Evolutionary conservation across 202 grass and related monocot genomes (phyloP).

Genomic region (Carex sylvatica): DNA sequence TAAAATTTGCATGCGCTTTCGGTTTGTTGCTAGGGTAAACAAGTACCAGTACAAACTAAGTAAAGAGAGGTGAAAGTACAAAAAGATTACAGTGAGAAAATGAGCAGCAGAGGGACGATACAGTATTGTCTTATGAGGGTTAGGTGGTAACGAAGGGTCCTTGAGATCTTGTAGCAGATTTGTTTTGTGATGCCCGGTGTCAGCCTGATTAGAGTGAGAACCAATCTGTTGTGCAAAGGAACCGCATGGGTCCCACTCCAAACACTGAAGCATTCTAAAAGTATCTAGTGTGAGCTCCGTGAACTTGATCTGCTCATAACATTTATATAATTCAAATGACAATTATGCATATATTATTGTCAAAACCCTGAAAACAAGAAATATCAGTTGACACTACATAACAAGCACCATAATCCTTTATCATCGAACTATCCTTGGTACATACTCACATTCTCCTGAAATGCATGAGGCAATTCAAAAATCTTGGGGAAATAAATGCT

Average conservation of each 20-base stretch:
- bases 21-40: neutral
- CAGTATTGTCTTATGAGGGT: constrained; percentile 75
- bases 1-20: neutral
- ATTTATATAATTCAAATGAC: constrained; percentile 4
- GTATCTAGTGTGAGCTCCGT: constrained; percentile 81
- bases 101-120: constrained; percentile 67
- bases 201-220: constrained; percentile 46
- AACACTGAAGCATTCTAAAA: constrained; percentile 94
- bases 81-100: constrained; percentile 57
- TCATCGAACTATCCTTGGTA: neutral
- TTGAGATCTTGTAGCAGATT: constrained; percentile 77
- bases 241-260: constrained; percentile 94
- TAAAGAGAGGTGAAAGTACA: constrained; percentile 9
- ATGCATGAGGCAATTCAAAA: neutral
- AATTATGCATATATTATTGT: constrained; percentile 2
- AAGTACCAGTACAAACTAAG: neutral
- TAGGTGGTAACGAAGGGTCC: constrained; percentile 71
- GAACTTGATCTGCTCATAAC: constrained; percentile 71
- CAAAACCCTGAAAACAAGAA: neutral
- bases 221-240: constrained; percentile 62
- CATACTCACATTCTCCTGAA: neutral
- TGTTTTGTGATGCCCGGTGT: constrained; percentile 49
- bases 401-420: neutral
- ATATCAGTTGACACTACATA: neutral
- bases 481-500: neutral